Evolutionary conservation across 345 rosid species (phyloP).

Genomic region (Linum usitatissimum): DNA sequence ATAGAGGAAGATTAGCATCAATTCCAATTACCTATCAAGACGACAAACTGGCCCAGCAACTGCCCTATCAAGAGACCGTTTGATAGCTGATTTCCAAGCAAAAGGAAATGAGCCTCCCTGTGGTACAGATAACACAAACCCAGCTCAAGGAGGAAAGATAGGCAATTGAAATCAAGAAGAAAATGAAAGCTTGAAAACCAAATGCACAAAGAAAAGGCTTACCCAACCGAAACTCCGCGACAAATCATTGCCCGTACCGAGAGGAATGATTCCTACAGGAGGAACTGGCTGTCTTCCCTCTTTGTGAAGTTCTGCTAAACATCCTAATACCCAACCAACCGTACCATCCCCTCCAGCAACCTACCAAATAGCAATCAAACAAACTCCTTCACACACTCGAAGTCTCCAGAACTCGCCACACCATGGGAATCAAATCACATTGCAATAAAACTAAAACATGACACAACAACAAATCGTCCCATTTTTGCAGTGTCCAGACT

Average conservation of each 20-base stretch:
- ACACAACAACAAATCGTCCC: no score
- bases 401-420: not conserved
- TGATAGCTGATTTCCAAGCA: conserved; percentile 88
- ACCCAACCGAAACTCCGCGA: conserved; percentile 98
- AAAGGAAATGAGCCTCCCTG: conserved; percentile 97
- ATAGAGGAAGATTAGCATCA: not conserved
- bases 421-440: not conserved
- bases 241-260: conserved; percentile 92
- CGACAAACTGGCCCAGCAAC: conserved; percentile 44
- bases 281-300: conserved; percentile 59
- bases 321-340: conserved; percentile 91
- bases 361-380: conserved; percentile 33
- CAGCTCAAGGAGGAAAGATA: not conserved
- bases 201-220: conserved; percentile 19
- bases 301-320: conserved; percentile 55
- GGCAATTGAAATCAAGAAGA: conserved; percentile 8
- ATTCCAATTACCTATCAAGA: conserved; percentile 53
- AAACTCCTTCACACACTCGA: not conserved
- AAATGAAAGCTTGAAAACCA: conserved; percentile 11
- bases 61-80: conserved; percentile 63
- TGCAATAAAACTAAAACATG: not conserved
- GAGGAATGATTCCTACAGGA: conserved; percentile 84
- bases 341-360: conserved; percentile 99
- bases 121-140: conserved; percentile 15
- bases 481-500: no score